Conservation (phyloP, 306 rosid genomes). For the Hippophae rhamnoides region DNA sequence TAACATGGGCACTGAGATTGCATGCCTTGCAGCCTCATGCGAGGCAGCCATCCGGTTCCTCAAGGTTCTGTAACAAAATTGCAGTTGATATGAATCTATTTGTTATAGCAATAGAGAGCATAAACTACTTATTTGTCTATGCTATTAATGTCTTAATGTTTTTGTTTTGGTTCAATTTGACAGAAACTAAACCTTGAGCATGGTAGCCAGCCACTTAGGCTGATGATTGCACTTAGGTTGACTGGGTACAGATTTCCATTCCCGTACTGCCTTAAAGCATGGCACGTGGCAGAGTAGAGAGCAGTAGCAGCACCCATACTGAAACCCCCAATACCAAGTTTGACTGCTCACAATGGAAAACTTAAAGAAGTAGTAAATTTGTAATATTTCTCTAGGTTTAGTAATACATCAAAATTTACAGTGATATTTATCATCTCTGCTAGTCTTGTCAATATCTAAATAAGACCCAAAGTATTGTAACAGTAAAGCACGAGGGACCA, state of each 20-base stretch:
- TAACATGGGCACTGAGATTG: constrained; percentile 67
- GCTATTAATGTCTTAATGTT: constrained; percentile 12
- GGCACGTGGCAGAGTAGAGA: constrained; percentile 78
- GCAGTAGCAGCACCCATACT: constrained; percentile 98
- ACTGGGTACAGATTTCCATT: constrained; percentile 75
- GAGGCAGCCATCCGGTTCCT: constrained; percentile 51
- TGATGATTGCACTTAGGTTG: constrained; percentile 63
- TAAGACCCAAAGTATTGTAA: too few species aligned
- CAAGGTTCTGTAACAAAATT: constrained; percentile 45
- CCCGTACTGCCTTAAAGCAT: constrained; percentile 56
- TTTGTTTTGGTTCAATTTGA: constrained; percentile 12
- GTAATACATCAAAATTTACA: too few species aligned
- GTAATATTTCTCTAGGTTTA: too few species aligned
- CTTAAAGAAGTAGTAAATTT: constrained; percentile 3
- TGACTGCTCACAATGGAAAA: constrained; percentile 41
- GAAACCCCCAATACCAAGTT: constrained; percentile 91
- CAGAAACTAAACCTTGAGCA: constrained; percentile 70
- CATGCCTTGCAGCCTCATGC: constrained; percentile 60
- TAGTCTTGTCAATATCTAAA: too few species aligned
- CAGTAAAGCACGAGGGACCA: too few species aligned
- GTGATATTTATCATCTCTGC: too few species aligned
- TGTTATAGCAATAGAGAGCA: constrained; percentile 13
- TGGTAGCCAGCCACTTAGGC: constrained; percentile 98
- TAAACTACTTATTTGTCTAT: constrained; percentile 6
- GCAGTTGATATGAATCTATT: constrained; percentile 12